Evolutionary conservation across 106 monocot genomes (phyloP), one percentile per base, ranked within the genome.

Genomic region (Hemerocallis citrina): DNA sequence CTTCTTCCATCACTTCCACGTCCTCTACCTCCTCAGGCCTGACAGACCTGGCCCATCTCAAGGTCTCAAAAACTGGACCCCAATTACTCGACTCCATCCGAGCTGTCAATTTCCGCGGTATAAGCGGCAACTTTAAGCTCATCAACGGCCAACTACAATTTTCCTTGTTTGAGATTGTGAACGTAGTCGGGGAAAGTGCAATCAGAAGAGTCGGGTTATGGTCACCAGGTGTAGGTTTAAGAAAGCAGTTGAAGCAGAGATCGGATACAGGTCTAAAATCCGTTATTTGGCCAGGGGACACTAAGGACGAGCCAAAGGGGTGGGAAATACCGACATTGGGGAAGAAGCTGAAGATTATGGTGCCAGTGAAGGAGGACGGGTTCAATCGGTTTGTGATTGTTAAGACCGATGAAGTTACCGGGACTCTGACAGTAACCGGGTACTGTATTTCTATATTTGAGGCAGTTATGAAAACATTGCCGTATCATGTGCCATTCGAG

Each of bases 401-500:
- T 10, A 49, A 74, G 27, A 65, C 5, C 5, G 59, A 77, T 24
- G 46, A 59, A 1, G 10, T 25, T 22, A 82, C 65, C 16, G 77
- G 77, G 55, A 34, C 6, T 23, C 73, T 45, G 13, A 39, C 23
- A 1, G 77, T 61, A 9, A 55, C 44, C 3, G 82, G 82, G 34
- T 82, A 33, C 37, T 41, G 60, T 43, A 69, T 82, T 22, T 72
- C 77, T 41, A 69, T 82, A n/a, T 82, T 82, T 39, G 77, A 82
- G 39, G 77, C 73, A 37, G 77, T 64, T 20, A 41, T 77, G 24
- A 20, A 55, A 37, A 51, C 12, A 30, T 47, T 82, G 56, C 77
- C 81, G 0, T 82, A 82, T 46, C 73, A 68, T 0, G 22, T 82
- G 43, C 48, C 61, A 4, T 48, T 65, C 45, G 73, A 77, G 48